A percentile compares a stretch with the other conserved stretches of the same genome.
Conservation (phyloP, 2,329 filamentous ascomycete genomes). For the Lachnellula willkommii region DNA sequence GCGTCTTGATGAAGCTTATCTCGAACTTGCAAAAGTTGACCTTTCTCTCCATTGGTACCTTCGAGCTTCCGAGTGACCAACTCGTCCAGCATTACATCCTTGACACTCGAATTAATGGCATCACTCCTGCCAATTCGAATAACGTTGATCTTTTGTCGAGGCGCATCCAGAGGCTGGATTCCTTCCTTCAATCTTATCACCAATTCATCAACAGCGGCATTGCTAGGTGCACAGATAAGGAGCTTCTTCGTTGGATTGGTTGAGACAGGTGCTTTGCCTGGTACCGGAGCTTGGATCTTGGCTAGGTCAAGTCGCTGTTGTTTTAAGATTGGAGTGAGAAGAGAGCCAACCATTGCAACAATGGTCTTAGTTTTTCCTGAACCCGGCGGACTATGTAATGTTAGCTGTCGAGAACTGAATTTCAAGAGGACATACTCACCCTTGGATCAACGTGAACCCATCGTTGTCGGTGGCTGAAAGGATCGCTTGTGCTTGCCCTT, state of each 20-base stretch:
- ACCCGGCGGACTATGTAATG: constrained; percentile 66
- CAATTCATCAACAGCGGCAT: constrained; percentile 93
- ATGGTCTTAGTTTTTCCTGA: constrained; percentile 99
- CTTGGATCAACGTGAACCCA: constrained; percentile 93
- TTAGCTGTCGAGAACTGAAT: constrained; percentile 8
- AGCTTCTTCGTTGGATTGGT: constrained; percentile 66
- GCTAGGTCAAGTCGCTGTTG: constrained; percentile 29
- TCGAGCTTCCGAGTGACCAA: constrained; percentile 72
- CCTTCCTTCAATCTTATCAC: constrained; percentile 88
- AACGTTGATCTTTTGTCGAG: constrained; percentile 72
- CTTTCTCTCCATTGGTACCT: constrained; percentile 54
- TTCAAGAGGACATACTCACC: constrained; percentile 42
- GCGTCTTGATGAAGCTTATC: constrained; percentile 61
- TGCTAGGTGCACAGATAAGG: constrained; percentile 95
- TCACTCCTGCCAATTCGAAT: constrained; percentile 87
- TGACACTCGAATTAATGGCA: constrained; percentile 82
- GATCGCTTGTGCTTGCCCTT: constrained; percentile 85
- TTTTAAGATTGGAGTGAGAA: constrained; percentile 54
- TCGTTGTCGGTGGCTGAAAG: constrained; percentile 92
- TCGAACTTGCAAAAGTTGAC: constrained; percentile 41
- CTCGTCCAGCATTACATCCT: constrained; percentile 89
- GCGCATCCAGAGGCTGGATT: constrained; percentile 70
- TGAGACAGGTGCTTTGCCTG: constrained; percentile 29
- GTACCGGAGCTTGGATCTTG: constrained; percentile 30
- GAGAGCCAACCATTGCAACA: constrained; percentile 85